A percentile compares a stretch with the other conserved stretches of the same genome.
Evolutionary conservation across 2,329 filamentous ascomycete genomes (phyloP).

Genomic region (Ceratocystis smalleyi): DNA sequence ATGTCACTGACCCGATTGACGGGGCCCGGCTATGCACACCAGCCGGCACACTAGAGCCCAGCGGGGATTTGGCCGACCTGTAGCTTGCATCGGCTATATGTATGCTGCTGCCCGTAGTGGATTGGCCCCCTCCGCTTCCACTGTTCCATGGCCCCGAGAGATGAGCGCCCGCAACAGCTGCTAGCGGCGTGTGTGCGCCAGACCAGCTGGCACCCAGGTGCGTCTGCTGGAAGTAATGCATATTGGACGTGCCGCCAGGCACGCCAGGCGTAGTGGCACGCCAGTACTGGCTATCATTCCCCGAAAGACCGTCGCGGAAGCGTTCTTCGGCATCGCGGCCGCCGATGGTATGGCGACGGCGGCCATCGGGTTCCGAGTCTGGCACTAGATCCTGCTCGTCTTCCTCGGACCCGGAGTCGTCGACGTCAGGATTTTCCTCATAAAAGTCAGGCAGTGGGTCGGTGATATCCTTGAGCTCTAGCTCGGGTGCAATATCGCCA

Average conservation of each 20-base stretch:
- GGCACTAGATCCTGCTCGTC: conserved; percentile 24
- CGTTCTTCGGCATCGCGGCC: conserved; percentile 19
- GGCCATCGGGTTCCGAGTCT: conserved; percentile 15
- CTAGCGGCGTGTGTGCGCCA: conserved; percentile 63
- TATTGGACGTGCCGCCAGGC: conserved; percentile 57
- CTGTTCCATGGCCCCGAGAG: conserved; percentile 20
- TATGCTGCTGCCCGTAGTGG: not conserved
- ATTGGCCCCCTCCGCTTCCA: not conserved
- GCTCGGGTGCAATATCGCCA: conserved; percentile 62
- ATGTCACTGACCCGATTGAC: conserved; percentile 9
- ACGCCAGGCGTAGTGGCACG: conserved; percentile 38
- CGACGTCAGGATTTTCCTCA: conserved; percentile 54
- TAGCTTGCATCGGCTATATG: not conserved
- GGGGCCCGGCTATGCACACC: conserved; percentile 9
- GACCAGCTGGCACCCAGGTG: conserved; percentile 57
- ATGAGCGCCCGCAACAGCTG: conserved; percentile 57
- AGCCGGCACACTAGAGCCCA: not conserved
- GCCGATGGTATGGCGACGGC: conserved; percentile 16
- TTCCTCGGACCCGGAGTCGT: conserved; percentile 29
- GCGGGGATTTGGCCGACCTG: conserved; percentile 7
- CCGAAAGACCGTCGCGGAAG: conserved; percentile 12
- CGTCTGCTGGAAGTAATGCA: conserved; percentile 63
- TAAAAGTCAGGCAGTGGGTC: conserved; percentile 95
- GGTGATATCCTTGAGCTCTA: conserved; percentile 93
- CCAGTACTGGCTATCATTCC: conserved; percentile 14